Percentiles rank a stretch among this genome's conserved stretches.
These are phyloP conservation scores for Ophiostoma populinum DNA, from an alignment of 2,329 filamentous ascomycete genomes.

Conservation along the genomic window DNA sequence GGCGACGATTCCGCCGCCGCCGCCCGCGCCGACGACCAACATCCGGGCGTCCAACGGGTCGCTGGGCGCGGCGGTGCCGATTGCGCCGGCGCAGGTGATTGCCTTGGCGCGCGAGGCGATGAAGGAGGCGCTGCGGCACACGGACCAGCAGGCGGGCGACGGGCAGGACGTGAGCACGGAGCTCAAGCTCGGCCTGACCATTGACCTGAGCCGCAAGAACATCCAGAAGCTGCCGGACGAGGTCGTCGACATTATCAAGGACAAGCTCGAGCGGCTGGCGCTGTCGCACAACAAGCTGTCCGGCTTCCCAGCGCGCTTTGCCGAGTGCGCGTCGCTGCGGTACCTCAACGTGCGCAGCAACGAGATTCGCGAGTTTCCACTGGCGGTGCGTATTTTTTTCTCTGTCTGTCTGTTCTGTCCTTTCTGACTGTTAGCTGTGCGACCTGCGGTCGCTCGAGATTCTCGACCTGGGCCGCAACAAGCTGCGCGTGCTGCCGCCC, in stretches of 20 bases:
- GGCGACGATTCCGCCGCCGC: constrained; percentile 19
- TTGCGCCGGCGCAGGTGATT: constrained; percentile 47
- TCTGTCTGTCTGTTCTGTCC: constrained; percentile 8
- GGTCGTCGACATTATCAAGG: constrained; percentile 57
- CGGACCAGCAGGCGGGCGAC: constrained; percentile 44
- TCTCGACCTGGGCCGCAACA: constrained; percentile 80
- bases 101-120: constrained; percentile 49
- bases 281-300: constrained; percentile 65
- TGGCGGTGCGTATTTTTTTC: constrained; percentile 24
- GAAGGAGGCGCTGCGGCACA: constrained; percentile 47
- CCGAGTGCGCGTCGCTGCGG: constrained; percentile 59
- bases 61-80: constrained; percentile 31
- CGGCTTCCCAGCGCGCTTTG: constrained; percentile 51
- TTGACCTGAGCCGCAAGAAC: constrained; percentile 60
- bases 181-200: constrained; percentile 54
- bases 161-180: constrained; percentile 41
- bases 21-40: constrained; percentile 21
- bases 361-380: constrained; percentile 44
- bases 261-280: constrained; percentile 60
- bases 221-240: constrained; percentile 57
- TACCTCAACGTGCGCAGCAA: constrained; percentile 73
- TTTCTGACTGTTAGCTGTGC: constrained; percentile 45
- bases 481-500: constrained; percentile 57
- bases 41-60: constrained; percentile 27
- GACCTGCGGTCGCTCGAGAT: constrained; percentile 79